Base-by-base conservation (phyloP, 2,329 filamentous ascomycete genomes). In the Pyricularia grisea region DNA sequence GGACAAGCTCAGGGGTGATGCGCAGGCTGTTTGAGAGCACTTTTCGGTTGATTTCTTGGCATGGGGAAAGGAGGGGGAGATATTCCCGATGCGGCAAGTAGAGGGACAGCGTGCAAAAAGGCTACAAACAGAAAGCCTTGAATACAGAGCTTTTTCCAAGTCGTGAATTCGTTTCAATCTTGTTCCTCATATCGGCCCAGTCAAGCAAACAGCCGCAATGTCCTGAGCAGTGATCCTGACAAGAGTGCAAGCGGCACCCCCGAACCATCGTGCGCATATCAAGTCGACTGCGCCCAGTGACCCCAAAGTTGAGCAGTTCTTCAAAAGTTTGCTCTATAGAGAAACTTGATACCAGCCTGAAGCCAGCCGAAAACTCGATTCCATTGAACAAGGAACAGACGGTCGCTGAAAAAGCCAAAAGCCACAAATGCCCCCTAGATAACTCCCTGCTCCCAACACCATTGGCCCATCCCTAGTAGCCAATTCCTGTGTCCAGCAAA, bases 21-120 rank as follows among this genome's bases (percentile, higher is more conserved):
- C 23, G 3, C 30, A 71, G 23, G 70, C 73, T 66, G 79, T 81
- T 7, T 63, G 60, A 63, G 25, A 28, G 60, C 1, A 30, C 42
- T n/a, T 50, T 50, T 50, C 42, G 42, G 20, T 7, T 28, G 25
- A 30, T 63, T 25, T 28, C 25, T 27, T 28, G 60, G 25, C 27
- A 7, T 20, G 27, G 25, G 4, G 42, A 50, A 30, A 27, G 60
- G 60, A 17, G 17, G n/a, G 14, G n/a, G n/a, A n/a, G 58, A 27
- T 1, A 2, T 61, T 27, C 3, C 23, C 20, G n/a, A 25, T 61
- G 23, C 25, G 58, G 60, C 25, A 28, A 63, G 25, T 23, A 63
- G 14, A 28, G n/a, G 14, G 12, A 20, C 25, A 28, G 25, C 12
- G 30, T 28, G 60, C 60, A 63, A 28, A 63, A 30, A 63, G 27